Conservation (phyloP, 331 rosid species). For the Prunus yedoensis region DNA sequence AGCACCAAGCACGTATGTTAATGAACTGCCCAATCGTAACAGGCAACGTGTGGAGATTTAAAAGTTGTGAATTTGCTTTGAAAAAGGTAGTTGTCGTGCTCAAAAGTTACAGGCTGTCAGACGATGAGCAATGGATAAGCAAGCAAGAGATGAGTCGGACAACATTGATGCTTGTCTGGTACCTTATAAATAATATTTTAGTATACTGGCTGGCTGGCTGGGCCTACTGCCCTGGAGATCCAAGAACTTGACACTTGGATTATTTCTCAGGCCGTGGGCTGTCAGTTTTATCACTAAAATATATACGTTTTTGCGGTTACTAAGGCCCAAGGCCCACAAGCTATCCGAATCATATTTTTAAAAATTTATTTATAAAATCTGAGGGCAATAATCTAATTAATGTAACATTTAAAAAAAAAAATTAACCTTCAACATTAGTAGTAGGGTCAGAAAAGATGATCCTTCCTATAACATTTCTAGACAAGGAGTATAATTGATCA, state of each 20-base stretch:
- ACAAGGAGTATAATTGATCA: no score
- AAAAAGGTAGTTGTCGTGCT: background rate
- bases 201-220: no score
- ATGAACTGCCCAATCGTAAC: background rate
- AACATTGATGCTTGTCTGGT: background rate
- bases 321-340: background rate
- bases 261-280: background rate
- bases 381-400: no score
- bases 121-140: background rate
- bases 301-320: no score
- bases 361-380: no score
- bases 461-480: no score
- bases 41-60: background rate
- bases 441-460: no score
- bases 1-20: background rate
- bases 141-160: background rate
- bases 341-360: background rate
- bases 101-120: background rate
- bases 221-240: background rate
- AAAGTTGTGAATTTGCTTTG: no score
- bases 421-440: no score
- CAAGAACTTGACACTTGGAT: background rate
- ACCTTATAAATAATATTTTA: no score
- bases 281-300: background rate
- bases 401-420: no score